Evolutionary conservation across 2,329 filamentous ascomycete species (phyloP), one percentile per base, ranked within the genome.

Genomic region (Aspergillus tanneri): DNA sequence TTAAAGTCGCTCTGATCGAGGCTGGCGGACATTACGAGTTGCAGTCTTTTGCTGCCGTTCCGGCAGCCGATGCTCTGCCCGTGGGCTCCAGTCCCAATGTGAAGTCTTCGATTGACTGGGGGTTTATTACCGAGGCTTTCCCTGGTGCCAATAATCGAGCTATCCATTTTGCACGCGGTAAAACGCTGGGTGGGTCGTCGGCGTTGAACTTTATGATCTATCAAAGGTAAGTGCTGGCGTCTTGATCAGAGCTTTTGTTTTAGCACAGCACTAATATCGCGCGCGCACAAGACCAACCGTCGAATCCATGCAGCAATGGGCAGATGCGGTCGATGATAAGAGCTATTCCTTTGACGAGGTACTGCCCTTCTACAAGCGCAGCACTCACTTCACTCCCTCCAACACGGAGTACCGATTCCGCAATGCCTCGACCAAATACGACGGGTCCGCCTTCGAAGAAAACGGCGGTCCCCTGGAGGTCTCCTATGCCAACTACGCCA

Each of bases 401-500:
- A 47, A 57, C 37, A 34, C 24, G 8, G 41, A 30, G 1, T 23
- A 19, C 3, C 53, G 62, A 11, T 28, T 43, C 19, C 19, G 49
- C 5, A 64, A 64, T 27, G 55, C 59, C 1, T 56, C 61, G 0
- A 46, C 58, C 8, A 11, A 16, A 5, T 64, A 66, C 14, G 52
- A 61, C 28, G 63, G 67, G 39, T 46, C 32, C n/a, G 63, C 58
- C 27, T 68, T 66, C 43, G 47, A 22, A 14, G 10, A 38, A 12
- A 22, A 22, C 18, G 36, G 19, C 22, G 36, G 36, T 6, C 70
- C 73, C 0, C 47, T 76, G 2, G 57, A 72, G 35, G 67, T 77
- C 2, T 69, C 72, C 0, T 77, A 68, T 47, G 47, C 68, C 3
- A 72, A 74, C 41, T 76, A 64, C 35, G 70, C 64, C 4, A 60